Evolutionary conservation across 2,329 filamentous ascomycete species (phyloP).

Genomic region (Diaporthe vexans): DNA sequence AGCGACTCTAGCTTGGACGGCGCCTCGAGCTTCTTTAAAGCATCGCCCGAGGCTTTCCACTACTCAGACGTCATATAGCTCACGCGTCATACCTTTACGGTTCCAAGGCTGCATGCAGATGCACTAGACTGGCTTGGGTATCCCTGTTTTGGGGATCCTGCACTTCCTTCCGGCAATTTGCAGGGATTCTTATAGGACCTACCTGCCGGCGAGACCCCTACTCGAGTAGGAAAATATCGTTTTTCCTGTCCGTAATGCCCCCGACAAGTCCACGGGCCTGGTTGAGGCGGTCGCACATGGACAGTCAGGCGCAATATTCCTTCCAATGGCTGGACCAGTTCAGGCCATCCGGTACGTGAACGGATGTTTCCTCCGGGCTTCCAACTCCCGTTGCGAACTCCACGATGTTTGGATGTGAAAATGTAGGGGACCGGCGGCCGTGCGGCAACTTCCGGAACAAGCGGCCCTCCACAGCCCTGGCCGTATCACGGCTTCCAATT

Average conservation of each 20-base stretch:
- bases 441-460: constrained; percentile 5
- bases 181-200: constrained; percentile 15
- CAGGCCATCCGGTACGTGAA: not conserved
- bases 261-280: not conserved
- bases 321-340: not conserved
- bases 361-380: not conserved
- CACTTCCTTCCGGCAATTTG: constrained; percentile 15
- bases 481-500: not conserved
- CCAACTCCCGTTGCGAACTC: no score
- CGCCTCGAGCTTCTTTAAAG: constrained; percentile 26
- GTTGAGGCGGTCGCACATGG: not conserved
- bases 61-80: constrained; percentile 23
- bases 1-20: constrained; percentile 12
- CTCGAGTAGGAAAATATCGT: constrained; percentile 1
- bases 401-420: not conserved
- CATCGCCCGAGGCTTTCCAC: constrained; percentile 12
- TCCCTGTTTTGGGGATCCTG: constrained; percentile 10
- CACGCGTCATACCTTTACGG: constrained; percentile 33
- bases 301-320: not conserved
- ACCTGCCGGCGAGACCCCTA: constrained; percentile 19
- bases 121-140: constrained; percentile 23
- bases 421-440: not conserved
- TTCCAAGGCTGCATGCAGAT: constrained; percentile 35
- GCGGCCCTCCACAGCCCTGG: not conserved
- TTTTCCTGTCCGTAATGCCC: not conserved